Conservation (phyloP, 2,329 filamentous ascomycete genomes). For the Aspergillus aculeatinus region DNA sequence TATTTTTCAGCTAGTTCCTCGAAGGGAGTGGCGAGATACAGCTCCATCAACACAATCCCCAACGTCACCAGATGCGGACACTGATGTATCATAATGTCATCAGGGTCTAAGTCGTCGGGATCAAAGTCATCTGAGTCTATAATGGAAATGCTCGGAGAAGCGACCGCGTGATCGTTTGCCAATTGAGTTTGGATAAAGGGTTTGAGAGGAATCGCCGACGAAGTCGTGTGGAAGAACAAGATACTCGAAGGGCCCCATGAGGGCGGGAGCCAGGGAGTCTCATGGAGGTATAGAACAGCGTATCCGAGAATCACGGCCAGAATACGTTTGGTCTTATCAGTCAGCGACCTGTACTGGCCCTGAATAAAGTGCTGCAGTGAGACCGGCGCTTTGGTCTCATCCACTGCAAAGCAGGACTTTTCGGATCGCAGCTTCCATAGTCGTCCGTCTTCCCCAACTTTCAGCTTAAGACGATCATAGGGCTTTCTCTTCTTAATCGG, state of each 20-base stretch:
- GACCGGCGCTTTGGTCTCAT: neutral
- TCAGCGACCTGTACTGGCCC: constrained; percentile 1
- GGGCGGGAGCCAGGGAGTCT: constrained; percentile 6
- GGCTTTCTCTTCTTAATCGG: too few relatives aligned
- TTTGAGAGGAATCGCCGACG: neutral
- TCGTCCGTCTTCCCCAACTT: neutral
- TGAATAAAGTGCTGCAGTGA: constrained; percentile 8
- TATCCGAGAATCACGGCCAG: constrained; percentile 7
- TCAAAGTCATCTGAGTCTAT: neutral
- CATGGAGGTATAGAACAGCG: constrained; percentile 8
- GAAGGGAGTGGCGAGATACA: constrained; percentile 7
- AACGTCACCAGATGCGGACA: constrained; percentile 10
- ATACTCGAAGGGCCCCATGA: neutral
- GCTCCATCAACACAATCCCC: constrained; percentile 9
- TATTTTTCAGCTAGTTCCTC: constrained; percentile 1
- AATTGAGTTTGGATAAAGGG: constrained; percentile 8
- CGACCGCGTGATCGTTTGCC: neutral
- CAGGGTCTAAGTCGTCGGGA: constrained; percentile 2
- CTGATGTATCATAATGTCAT: constrained; percentile 9
- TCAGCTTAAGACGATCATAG: too few relatives aligned
- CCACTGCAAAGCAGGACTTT: neutral
- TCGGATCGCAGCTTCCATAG: constrained; percentile 11
- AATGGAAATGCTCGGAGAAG: too few relatives aligned
- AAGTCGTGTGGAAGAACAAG: constrained; percentile 7
- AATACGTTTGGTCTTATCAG: constrained; percentile 11